Conservation (phyloP, 768 basidiomycete species). For the Pleurotus eryngii region DNA sequence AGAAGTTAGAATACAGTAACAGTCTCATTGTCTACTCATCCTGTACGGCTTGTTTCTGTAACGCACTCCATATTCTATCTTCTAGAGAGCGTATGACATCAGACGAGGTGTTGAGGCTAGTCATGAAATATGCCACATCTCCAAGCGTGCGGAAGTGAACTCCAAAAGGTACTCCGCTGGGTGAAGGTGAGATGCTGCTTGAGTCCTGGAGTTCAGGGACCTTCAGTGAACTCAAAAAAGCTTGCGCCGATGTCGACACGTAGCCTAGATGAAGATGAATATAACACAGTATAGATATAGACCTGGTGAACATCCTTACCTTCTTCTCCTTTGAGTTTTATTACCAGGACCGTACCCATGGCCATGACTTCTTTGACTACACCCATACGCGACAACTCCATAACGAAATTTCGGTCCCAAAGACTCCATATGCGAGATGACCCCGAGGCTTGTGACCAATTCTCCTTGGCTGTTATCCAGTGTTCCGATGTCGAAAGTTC, state of each 20-base stretch:
- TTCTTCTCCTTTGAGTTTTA: constrained; percentile 61
- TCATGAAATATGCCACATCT: constrained; percentile 91
- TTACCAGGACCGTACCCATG: constrained; percentile 79
- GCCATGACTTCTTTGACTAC: constrained; percentile 78
- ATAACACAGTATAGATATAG: background rate
- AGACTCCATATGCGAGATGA: constrained; percentile 68
- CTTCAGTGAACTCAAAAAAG: constrained; percentile 52
- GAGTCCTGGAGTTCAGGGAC: constrained; percentile 13
- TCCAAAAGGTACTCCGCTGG: constrained; percentile 55
- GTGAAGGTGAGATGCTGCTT: constrained; percentile 34
- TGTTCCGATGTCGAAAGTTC: constrained; percentile 40
- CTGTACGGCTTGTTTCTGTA: constrained; percentile 10
- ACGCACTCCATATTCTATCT: constrained; percentile 50
- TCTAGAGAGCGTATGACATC: constrained; percentile 57
- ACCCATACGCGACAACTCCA: constrained; percentile 51
- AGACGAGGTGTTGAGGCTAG: constrained; percentile 70
- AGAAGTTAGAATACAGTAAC: constrained; percentile 46
- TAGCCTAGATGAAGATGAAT: constrained; percentile 36
- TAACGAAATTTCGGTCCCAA: constrained; percentile 77
- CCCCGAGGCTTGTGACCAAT: constrained; percentile 44
- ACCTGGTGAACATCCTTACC: constrained; percentile 40
- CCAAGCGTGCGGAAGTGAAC: constrained; percentile 89
- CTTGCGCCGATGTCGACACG: constrained; percentile 62
- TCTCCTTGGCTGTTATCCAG: constrained; percentile 57
- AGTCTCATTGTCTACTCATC: background rate